phyloP scores from a whole-genome alignment of 306 rosid species.

The Citrullus colocynthis region DNA sequence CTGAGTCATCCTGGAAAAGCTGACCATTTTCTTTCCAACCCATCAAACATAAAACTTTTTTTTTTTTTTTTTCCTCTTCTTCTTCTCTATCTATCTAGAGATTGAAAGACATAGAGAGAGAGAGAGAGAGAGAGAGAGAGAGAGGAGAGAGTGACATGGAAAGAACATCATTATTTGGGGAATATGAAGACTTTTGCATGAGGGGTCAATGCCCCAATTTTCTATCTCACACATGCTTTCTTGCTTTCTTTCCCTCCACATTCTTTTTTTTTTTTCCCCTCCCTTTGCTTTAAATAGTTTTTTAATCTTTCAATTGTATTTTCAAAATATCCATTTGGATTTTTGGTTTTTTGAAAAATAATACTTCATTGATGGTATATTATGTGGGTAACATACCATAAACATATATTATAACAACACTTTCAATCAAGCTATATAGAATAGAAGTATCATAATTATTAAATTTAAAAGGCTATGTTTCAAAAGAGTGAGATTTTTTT shows the following conservation, averaged over 20 bases:
- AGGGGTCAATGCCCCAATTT: not conserved
- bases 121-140: not conserved
- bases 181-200: conserved; percentile 11
- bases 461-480: no score
- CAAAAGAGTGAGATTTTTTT: no score
- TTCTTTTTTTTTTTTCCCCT: not conserved
- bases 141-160: not conserved
- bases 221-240: not conserved
- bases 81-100: not conserved
- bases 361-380: no score
- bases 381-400: no score
- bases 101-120: not conserved
- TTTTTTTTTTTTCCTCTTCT: not conserved
- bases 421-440: no score
- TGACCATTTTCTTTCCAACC: conserved; percentile 4
- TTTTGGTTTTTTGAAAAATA: no score
- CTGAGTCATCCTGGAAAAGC: not conserved
- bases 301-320: not conserved
- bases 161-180: conserved; percentile 10
- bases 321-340: no score
- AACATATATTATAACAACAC: no score
- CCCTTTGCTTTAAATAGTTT: not conserved
- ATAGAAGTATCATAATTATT: no score
- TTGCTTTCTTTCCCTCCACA: not conserved
- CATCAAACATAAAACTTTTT: not conserved